These are phyloP conservation scores for Neofusicoccum parvum DNA, from an alignment of 2,329 filamentous ascomycete species.

Conservation along the genomic window DNA sequence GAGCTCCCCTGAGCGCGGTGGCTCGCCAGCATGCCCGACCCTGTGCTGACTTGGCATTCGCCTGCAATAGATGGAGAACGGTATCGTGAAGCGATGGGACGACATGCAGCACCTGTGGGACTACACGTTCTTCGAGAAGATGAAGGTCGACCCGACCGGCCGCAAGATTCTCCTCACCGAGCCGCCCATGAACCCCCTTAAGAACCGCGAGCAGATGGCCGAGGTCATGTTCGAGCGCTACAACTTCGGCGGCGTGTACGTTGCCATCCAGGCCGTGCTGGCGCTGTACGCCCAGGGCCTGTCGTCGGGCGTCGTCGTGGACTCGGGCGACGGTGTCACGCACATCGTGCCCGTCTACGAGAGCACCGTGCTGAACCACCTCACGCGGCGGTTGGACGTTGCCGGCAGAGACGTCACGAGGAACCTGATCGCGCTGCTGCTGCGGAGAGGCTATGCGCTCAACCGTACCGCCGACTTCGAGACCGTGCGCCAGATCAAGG, in stretches of 20 bases:
- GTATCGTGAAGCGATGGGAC: conserved; percentile 99
- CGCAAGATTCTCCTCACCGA: conserved; percentile 98
- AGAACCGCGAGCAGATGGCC: conserved; percentile 96
- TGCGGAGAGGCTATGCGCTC: conserved; percentile 91
- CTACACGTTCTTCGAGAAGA: conserved; percentile 97
- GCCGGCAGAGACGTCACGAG: conserved; percentile 97
- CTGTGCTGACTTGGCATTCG: conserved; percentile 23
- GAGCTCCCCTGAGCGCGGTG: conserved; percentile 15
- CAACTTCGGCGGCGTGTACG: conserved; percentile 93
- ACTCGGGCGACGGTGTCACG: conserved; percentile 96
- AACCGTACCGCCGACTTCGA: conserved; percentile 99
- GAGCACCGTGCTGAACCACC: conserved; percentile 94
- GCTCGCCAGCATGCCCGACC: neutral
- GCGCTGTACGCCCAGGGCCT: conserved; percentile 94
- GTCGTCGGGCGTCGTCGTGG: conserved; percentile 87
- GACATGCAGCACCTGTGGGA: conserved; percentile 99
- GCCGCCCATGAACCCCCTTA: conserved; percentile 95
- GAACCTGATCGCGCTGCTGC: conserved; percentile 91
- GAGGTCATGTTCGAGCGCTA: conserved; percentile 99
- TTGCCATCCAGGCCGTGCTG: conserved; percentile 95
- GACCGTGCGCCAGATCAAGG: conserved; percentile 98
- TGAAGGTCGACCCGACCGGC: conserved; percentile 85
- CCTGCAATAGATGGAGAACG: conserved; percentile 83
- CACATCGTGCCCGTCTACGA: conserved; percentile 99
- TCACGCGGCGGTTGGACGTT: conserved; percentile 90